Conservation (phyloP, 1,139 yeast genomes). For the Geotrichum candidum region DNA sequence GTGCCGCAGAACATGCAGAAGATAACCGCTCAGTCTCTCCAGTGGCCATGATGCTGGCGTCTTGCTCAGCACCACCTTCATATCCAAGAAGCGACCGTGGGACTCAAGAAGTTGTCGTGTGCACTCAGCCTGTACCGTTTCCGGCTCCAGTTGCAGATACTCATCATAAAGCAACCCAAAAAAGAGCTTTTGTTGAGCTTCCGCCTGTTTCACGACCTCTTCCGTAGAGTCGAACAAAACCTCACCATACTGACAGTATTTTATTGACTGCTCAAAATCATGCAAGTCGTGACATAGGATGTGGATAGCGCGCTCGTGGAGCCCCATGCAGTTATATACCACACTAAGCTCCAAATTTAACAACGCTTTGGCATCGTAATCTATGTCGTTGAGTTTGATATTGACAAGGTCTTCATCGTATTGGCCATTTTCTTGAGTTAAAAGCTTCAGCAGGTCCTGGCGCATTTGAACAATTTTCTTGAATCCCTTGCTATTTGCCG, state of each 20-base stretch:
- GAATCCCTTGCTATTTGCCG: conserved; percentile 11
- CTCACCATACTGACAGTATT: conserved; percentile 31
- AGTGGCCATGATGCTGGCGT: conserved; percentile 36
- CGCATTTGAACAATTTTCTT: conserved; percentile 21
- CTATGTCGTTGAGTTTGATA: conserved; percentile 23
- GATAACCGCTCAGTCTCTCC: conserved; percentile 30
- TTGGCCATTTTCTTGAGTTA: conserved; percentile 23
- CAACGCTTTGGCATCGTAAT: conserved; percentile 22
- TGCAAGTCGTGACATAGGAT: conserved; percentile 31
- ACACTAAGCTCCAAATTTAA: conserved; percentile 34
- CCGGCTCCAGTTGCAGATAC: conserved; percentile 28
- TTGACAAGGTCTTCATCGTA: conserved; percentile 28
- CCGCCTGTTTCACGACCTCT: conserved; percentile 1
- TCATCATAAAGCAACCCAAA: conserved; percentile 29
- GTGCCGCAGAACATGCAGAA: conserved; percentile 24
- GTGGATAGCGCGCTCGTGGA: conserved; percentile 33
- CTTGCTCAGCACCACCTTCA: conserved; percentile 28
- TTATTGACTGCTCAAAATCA: conserved; percentile 35
- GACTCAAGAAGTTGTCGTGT: conserved; percentile 29
- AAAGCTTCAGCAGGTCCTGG: conserved; percentile 27
- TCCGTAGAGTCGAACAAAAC: background rate
- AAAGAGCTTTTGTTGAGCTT: conserved; percentile 21
- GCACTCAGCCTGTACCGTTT: conserved; percentile 25
- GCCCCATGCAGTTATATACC: conserved; percentile 33
- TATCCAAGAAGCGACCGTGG: conserved; percentile 31